Conservation (phyloP, 441 rosid genomes). For the Breynia disticha region DNA sequence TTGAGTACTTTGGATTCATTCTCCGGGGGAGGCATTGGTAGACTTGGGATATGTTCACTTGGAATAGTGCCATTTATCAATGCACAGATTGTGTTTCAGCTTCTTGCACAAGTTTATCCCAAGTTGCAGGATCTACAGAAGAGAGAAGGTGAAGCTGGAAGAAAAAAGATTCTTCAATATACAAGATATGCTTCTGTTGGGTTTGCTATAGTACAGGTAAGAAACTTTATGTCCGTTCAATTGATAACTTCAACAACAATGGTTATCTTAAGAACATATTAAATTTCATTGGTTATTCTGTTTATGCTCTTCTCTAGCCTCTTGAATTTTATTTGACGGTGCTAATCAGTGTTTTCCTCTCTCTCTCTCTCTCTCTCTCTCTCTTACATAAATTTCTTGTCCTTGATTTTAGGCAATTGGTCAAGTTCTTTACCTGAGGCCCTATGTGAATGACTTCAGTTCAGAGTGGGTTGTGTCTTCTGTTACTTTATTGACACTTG, state of each 20-base stretch:
- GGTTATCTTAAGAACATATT: too few species aligned
- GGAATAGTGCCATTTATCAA: conserved; percentile 98
- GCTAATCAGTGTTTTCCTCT: conserved; percentile 6
- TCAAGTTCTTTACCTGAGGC: conserved; percentile 81
- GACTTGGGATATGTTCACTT: conserved; percentile 92
- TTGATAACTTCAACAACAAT: background rate
- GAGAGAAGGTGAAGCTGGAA: conserved; percentile 98
- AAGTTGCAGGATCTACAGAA: conserved; percentile 98
- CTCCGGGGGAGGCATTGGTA: conserved; percentile 96
- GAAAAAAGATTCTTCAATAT: conserved; percentile 89
- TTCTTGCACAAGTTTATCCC: conserved; percentile 90
- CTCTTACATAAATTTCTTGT: background rate
- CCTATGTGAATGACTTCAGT: conserved; percentile 83
- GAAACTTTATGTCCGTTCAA: conserved; percentile 4
- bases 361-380: too few species aligned
- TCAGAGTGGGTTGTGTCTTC: conserved; percentile 83
- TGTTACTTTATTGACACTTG: conserved; percentile 74
- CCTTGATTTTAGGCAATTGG: conserved; percentile 64
- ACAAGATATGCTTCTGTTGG: conserved; percentile 93
- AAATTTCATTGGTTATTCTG: background rate
- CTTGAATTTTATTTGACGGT: background rate
- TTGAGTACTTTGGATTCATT: conserved; percentile 92
- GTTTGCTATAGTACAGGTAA: conserved; percentile 79
- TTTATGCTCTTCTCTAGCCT: background rate
- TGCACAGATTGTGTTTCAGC: conserved; percentile 96